Evolutionary conservation across 805 yeast genomes (phyloP), one percentile per base, ranked within the genome.

Genomic region (Cyberlindnera amylophila): DNA sequence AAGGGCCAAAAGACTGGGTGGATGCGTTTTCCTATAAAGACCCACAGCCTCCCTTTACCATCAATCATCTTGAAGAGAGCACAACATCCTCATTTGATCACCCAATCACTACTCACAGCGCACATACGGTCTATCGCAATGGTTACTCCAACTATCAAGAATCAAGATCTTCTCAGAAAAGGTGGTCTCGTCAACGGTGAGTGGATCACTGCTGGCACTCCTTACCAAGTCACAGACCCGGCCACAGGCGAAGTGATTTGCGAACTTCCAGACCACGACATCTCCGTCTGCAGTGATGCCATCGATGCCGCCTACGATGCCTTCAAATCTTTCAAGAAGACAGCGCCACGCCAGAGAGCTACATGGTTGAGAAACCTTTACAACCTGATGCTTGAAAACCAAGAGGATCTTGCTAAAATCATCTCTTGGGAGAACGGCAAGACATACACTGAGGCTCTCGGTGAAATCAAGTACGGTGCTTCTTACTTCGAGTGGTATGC

Each of bases 401-500:
- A 63, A 36, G 81, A 77, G 19, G 83, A 79, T 55, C 66, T 79
- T 56, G 83, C 78, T 13, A 71, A 71, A 39, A 65, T 79, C 41
- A 56, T 77, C 33, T 66, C 81, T 21, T 75, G 75, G 76, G 84
- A 79, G 59, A 79, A 78, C 54, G 83, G 84, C 47, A 78, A 78
- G 56, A 66, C 79, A 12, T 58, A 74, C 34, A 57, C 72, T 32
- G 83, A 78, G 51, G 72, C 81, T 8, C 55, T 55, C 10, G 81
- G 81, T 40, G 83, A 79, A 53, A 58, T 77, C 45, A 74, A 69
- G 51, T 78, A 78, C 50, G 81, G 77, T 23, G 83, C 84, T 4
- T 75, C 86, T 6, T 89, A 84, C 63, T 84, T 86, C 61, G 89
- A 87, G 58, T 90, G 97, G 96, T 90, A 80, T 58, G 72, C 95